Conservation (phyloP, 257 asterid species). For the Rubia yunnanensis region DNA sequence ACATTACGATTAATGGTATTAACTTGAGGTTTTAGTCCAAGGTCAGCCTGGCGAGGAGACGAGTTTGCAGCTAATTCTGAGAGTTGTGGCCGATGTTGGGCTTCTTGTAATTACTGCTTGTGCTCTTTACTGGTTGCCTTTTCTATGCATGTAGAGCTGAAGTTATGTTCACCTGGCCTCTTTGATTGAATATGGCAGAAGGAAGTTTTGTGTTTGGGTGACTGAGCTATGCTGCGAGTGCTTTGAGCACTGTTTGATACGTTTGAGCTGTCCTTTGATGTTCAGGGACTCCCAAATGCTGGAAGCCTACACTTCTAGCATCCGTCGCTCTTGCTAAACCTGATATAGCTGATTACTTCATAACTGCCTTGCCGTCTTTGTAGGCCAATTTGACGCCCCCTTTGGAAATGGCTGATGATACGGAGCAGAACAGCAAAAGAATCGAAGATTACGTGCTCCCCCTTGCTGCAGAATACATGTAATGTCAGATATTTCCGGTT, state of each 20-base stretch:
- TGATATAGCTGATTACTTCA: slow-evolving; percentile 94
- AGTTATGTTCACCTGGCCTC: not conserved
- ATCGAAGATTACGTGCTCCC: slow-evolving; percentile 82
- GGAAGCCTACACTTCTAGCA: slow-evolving; percentile 90
- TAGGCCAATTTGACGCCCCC: too few relatives aligned
- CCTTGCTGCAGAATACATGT: slow-evolving; percentile 66
- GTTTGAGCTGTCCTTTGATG: slow-evolving; percentile 10
- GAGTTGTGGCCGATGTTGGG: slow-evolving; percentile 99
- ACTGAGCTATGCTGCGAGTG: too few relatives aligned
- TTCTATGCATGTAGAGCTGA: not conserved
- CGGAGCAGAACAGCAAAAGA: slow-evolving; percentile 45
- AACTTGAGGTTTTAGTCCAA: slow-evolving; percentile 66
- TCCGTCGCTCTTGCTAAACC: slow-evolving; percentile 89
- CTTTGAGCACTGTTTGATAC: too few relatives aligned
- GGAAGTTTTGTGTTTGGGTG: not conserved
- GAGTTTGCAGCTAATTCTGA: slow-evolving; percentile 75
- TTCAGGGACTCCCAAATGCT: slow-evolving; percentile 97
- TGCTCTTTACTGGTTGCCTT: not conserved
- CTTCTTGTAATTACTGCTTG: slow-evolving; percentile 64
- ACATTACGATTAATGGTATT: too few relatives aligned
- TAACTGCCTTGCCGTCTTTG: slow-evolving; percentile 27
- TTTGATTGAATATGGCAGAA: not conserved
- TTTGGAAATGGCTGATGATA: slow-evolving; percentile 9
- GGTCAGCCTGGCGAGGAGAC: slow-evolving; percentile 94
- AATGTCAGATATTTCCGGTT: slow-evolving; percentile 42